A percentile compares a stretch with the other conserved stretches of the same genome.
phyloP scores from a whole-genome alignment of 192 early-diverging fungal species.

The Neocallimastix lanati region DNA sequence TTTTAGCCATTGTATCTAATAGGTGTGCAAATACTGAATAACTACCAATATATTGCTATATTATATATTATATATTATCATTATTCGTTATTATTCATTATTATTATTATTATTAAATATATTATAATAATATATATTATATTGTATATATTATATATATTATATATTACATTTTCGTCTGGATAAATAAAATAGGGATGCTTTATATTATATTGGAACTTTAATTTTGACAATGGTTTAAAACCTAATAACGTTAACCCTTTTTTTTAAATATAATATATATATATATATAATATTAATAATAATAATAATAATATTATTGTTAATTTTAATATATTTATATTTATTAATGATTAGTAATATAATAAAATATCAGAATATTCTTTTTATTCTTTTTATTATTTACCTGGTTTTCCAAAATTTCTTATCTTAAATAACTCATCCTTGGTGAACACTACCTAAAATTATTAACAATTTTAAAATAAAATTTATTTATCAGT shows the following conservation, averaged over 20 bases:
- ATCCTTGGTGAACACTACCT: constrained; percentile 52
- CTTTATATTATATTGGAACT: constrained; percentile 36
- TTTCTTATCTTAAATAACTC: constrained; percentile 40
- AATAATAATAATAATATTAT: neutral
- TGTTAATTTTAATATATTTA: too few relatives aligned
- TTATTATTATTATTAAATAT: neutral
- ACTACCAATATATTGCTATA: constrained; percentile 44
- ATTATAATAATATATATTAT: neutral
- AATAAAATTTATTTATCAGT: neutral
- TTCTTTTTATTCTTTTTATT: neutral
- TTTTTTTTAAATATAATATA: constrained; percentile 3
- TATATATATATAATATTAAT: constrained; percentile 2
- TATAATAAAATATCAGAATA: too few relatives aligned
- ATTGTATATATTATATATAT: neutral
- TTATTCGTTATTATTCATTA: neutral
- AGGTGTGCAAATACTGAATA: constrained; percentile 47
- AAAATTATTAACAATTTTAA: too few relatives aligned
- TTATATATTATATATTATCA: neutral
- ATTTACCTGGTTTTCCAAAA: constrained; percentile 39
- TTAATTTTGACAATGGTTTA: constrained; percentile 23
- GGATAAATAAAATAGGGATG: constrained; percentile 56
- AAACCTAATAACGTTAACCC: constrained; percentile 56
- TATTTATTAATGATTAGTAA: too few relatives aligned
- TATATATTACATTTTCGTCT: constrained; percentile 37
- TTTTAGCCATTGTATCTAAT: constrained; percentile 28